Evolutionary conservation across 495 filamentous ascomycete genomes (phyloP).

Genomic region (Neurospora pannonica): DNA sequence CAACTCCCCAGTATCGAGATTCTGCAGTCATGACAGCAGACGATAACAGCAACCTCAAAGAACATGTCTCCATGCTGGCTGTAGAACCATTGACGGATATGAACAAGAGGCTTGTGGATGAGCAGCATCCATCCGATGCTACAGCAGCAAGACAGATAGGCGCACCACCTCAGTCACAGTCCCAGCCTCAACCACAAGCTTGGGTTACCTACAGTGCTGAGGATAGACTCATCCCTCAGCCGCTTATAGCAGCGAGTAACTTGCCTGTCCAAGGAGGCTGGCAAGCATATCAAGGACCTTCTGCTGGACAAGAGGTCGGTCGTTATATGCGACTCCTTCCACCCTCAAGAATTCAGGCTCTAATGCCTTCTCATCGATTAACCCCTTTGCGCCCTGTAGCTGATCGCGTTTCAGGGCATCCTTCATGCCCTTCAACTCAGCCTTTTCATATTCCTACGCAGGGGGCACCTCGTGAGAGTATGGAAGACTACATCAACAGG

Average conservation of each 20-base stretch:
- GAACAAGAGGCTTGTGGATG: not conserved
- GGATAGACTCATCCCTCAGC: not conserved
- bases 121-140: not conserved
- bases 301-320: not conserved
- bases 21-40: not conserved
- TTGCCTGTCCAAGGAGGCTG: not conserved
- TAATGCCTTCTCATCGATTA: not conserved
- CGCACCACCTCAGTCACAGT: not conserved
- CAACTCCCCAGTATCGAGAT: not conserved
- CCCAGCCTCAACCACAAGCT: not conserved
- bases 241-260: not conserved
- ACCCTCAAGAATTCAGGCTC: not conserved
- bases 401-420: not conserved
- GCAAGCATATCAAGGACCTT: not conserved
- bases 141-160: not conserved
- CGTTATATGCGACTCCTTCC: not conserved
- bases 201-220: not conserved
- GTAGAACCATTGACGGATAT: not conserved
- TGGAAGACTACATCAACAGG: conserved; percentile 30
- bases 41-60: not conserved
- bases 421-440: not conserved
- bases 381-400: not conserved
- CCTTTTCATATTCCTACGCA: not conserved
- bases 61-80: not conserved
- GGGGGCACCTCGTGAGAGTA: conserved; percentile 15